Evolutionary conservation across 2,329 filamentous ascomycete genomes (phyloP).

Genomic region (Colletotrichum sidae): DNA sequence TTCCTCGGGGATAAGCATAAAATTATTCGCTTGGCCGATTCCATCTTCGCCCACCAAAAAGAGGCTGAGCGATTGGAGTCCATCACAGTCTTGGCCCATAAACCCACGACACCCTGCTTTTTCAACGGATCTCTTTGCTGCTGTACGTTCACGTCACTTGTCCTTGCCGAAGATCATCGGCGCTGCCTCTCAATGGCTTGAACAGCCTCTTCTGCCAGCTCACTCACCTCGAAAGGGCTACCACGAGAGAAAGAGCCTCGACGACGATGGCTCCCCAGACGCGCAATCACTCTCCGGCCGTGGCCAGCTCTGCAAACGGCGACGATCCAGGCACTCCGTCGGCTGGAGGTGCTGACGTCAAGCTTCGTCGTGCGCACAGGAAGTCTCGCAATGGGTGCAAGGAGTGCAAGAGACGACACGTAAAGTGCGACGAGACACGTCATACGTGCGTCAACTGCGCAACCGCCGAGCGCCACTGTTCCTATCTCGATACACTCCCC

Average conservation of each 20-base stretch:
- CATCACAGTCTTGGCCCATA: no score
- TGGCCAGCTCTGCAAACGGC: conserved; percentile 34
- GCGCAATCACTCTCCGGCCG: conserved; percentile 27
- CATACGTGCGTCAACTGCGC: conserved; percentile 55
- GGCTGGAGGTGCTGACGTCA: conserved; percentile 38
- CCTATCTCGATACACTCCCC: conserved; percentile 41
- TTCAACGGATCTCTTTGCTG: no score
- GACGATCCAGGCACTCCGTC: conserved; percentile 30
- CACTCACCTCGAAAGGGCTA: neutral
- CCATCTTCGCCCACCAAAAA: conserved; percentile 11
- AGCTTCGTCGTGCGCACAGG: conserved; percentile 51
- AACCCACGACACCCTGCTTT: no score
- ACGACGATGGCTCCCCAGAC: conserved; percentile 15
- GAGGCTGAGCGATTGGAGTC: conserved; percentile 12
- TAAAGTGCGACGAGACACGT: conserved; percentile 56
- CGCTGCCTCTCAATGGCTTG: conserved; percentile 4
- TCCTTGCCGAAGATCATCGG: no score
- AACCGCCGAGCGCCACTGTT: conserved; percentile 50
- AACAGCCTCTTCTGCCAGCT: neutral
- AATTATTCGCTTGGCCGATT: neutral
- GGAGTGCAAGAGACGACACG: conserved; percentile 55
- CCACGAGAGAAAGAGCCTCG: neutral
- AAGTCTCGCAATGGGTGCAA: conserved; percentile 55
- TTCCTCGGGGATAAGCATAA: neutral
- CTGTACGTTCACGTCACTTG: no score